Evolutionary conservation across 2,329 filamentous ascomycete genomes (phyloP).

Genomic region (Macroventuria anomochaeta): DNA sequence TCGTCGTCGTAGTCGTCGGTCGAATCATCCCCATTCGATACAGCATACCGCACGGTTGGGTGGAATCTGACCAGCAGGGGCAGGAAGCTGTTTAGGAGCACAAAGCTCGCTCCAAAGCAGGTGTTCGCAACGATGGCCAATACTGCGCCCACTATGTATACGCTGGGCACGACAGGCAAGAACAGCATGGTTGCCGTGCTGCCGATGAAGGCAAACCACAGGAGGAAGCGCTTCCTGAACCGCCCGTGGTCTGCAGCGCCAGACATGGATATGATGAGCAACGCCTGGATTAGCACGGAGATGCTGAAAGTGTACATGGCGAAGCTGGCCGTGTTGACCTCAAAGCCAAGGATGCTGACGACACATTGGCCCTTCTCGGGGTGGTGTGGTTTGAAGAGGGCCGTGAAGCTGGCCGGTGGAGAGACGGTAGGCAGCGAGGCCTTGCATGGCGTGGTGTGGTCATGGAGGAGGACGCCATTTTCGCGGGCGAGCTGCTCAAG

Average conservation of each 20-base stretch:
- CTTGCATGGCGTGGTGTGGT: slow-evolving; percentile 77
- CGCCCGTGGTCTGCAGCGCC: slow-evolving; percentile 90
- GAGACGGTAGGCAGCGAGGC: slow-evolving; percentile 62
- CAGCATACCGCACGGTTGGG: slow-evolving; percentile 60
- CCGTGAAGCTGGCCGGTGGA: slow-evolving; percentile 28
- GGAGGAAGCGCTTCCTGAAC: slow-evolving; percentile 85
- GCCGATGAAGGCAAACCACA: slow-evolving; percentile 84
- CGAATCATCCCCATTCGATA: slow-evolving; percentile 27
- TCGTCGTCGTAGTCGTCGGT: slow-evolving; percentile 42
- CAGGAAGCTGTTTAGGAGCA: slow-evolving; percentile 92
- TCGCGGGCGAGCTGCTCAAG: slow-evolving; percentile 92
- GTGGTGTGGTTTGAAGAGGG: slow-evolving; percentile 30
- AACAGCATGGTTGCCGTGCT: slow-evolving; percentile 87
- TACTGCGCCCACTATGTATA: slow-evolving; percentile 82
- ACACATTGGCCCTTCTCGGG: slow-evolving; percentile 69
- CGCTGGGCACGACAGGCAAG: slow-evolving; percentile 74
- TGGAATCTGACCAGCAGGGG: slow-evolving; percentile 90
- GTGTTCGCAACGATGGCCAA: slow-evolving; percentile 91
- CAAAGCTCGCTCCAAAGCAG: slow-evolving; percentile 92
- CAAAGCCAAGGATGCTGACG: slow-evolving; percentile 78
- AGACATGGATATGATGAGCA: slow-evolving; percentile 95
- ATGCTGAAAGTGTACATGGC: slow-evolving; percentile 98
- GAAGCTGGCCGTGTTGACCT: slow-evolving; percentile 95
- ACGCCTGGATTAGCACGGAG: slow-evolving; percentile 85
- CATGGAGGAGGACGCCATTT: slow-evolving; percentile 83